Conservation (phyloP, 805 yeast genomes). For the Jamesozyma piceae region DNA sequence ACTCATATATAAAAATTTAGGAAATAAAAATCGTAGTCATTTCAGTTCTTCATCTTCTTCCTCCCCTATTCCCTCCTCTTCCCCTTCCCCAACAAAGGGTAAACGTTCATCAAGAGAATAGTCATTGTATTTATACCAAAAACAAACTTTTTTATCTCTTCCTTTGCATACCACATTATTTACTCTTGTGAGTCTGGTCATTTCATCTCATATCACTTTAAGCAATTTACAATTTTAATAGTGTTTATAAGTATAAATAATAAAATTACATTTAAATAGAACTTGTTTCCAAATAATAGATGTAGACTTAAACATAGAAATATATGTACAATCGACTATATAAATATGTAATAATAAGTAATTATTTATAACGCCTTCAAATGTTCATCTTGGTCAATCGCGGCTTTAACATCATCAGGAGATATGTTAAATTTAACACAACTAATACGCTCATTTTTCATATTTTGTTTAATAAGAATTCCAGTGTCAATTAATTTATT, state of each 20-base stretch:
- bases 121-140: not conserved
- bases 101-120: not conserved
- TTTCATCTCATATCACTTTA: too few species aligned
- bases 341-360: not conserved
- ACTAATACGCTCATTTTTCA: conserved; percentile 58
- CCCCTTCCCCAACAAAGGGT: not conserved
- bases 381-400: conserved; percentile 47
- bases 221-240: too few species aligned
- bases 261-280: too few species aligned
- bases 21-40: conserved; percentile 6
- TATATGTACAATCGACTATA: not conserved
- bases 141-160: not conserved
- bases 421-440: conserved; percentile 58
- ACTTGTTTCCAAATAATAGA: too few species aligned
- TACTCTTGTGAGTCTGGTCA: too few species aligned
- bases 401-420: conserved; percentile 56
- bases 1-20: conserved; percentile 46
- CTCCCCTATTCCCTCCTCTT: not conserved
- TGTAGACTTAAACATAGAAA: too few species aligned
- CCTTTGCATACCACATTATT: not conserved
- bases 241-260: too few species aligned
- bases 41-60: not conserved
- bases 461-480: conserved; percentile 55
- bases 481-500: conserved; percentile 75
- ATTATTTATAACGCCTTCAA: conserved; percentile 28